phyloP scores from a whole-genome alignment of 306 rosid species.

The Pyrus betulifolia region DNA sequence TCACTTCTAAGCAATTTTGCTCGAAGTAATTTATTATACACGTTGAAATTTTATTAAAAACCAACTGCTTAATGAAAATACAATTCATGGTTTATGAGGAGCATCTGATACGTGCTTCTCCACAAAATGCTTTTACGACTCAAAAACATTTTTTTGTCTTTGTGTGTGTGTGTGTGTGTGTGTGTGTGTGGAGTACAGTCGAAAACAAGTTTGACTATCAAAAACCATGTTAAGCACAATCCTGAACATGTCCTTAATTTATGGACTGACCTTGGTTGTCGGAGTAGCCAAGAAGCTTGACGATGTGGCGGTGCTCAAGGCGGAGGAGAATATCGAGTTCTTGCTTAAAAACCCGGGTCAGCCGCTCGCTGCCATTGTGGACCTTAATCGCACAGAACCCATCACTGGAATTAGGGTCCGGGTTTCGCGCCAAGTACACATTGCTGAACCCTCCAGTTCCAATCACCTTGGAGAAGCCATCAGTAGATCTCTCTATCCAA shows the following conservation, averaged over 20 bases:
- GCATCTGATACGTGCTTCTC: background rate
- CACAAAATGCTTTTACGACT: too few relatives aligned
- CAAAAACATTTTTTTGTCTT: background rate
- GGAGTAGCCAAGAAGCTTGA: conserved; percentile 31
- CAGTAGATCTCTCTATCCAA: conserved; percentile 28
- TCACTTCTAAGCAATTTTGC: background rate
- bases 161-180: too few relatives aligned
- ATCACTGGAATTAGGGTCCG: background rate
- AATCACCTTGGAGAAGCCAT: conserved; percentile 22
- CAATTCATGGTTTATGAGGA: too few relatives aligned
- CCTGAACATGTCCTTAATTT: background rate
- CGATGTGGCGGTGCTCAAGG: conserved; percentile 28
- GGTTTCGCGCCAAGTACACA: conserved; percentile 27
- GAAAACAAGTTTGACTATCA: background rate
- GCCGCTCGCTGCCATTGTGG: conserved; percentile 27
- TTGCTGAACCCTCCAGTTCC: conserved; percentile 48
- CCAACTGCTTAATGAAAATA: background rate
- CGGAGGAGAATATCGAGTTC: conserved; percentile 34
- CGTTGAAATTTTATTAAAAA: background rate
- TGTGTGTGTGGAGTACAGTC: background rate
- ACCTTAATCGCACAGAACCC: conserved; percentile 29
- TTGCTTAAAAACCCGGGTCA: conserved; percentile 29
- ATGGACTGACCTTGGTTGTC: conserved; percentile 25
- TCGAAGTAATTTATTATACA: background rate
- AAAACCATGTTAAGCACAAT: background rate